A percentile compares a stretch with the other conserved stretches of the same genome.
Evolutionary conservation across 495 filamentous ascomycete genomes (phyloP).

Genomic region (Tirmania nivea): DNA sequence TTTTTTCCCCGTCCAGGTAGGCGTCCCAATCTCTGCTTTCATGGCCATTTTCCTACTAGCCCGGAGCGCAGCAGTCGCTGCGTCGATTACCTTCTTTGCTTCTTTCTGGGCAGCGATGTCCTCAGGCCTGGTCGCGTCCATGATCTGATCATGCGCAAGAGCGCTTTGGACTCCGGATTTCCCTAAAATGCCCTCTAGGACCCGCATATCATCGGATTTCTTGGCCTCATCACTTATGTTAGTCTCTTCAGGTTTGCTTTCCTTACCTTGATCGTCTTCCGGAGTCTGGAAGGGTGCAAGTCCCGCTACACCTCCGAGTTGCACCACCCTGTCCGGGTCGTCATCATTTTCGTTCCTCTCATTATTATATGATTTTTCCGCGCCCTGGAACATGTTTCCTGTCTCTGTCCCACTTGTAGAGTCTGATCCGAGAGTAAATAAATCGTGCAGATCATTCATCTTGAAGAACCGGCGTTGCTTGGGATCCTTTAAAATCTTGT

Average conservation of each 20-base stretch:
- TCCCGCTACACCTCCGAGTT: slow-evolving; percentile 36
- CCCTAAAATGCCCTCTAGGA: slow-evolving; percentile 75
- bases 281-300: slow-evolving; percentile 15
- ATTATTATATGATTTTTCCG: slow-evolving; percentile 43
- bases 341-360: slow-evolving; percentile 12
- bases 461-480: slow-evolving; percentile 76
- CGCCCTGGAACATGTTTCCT: slow-evolving; percentile 58
- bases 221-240: slow-evolving; percentile 23
- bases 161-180: slow-evolving; percentile 63
- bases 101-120: slow-evolving; percentile 56
- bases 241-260: not conserved
- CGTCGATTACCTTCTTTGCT: slow-evolving; percentile 53
- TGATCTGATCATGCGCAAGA: slow-evolving; percentile 72
- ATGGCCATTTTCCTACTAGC: slow-evolving; percentile 49
- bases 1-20: slow-evolving; percentile 66
- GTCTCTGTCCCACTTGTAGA: slow-evolving; percentile 59
- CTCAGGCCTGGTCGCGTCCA: slow-evolving; percentile 45
- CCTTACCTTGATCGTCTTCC: not conserved
- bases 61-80: slow-evolving; percentile 51
- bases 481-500: slow-evolving; percentile 83
- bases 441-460: slow-evolving; percentile 64
- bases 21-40: slow-evolving; percentile 52
- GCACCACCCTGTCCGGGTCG: slow-evolving; percentile 24
- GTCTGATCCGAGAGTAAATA: slow-evolving; percentile 59
- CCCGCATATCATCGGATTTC: slow-evolving; percentile 32